phyloP scores from a whole-genome alignment of 768 basidiomycete genomes.

The Hirschioporus abietinus region DNA sequence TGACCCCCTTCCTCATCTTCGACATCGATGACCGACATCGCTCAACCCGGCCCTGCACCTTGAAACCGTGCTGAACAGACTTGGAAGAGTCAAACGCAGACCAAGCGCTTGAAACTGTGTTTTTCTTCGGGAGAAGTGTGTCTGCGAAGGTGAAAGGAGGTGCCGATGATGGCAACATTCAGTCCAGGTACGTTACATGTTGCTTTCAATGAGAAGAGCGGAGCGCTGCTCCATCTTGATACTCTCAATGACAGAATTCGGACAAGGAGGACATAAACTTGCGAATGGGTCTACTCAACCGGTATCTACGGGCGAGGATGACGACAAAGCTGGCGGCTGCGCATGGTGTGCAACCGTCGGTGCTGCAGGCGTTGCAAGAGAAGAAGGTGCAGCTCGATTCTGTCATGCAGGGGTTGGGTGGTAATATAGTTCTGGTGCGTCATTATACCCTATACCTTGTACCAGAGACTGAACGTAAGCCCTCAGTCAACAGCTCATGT shows the following conservation, averaged over 20 bases:
- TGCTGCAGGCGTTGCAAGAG: slow-evolving; percentile 61
- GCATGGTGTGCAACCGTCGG: slow-evolving; percentile 75
- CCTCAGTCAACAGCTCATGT: slow-evolving; percentile 14
- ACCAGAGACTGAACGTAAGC: background rate
- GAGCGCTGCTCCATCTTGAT: slow-evolving; percentile 69
- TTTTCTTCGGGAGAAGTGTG: slow-evolving; percentile 51
- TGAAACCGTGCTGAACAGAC: slow-evolving; percentile 68
- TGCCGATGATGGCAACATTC: slow-evolving; percentile 51
- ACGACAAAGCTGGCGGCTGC: slow-evolving; percentile 73
- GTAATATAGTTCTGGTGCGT: slow-evolving; percentile 54
- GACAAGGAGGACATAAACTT: slow-evolving; percentile 69
- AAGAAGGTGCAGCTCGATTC: slow-evolving; percentile 73
- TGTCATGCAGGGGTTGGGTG: slow-evolving; percentile 76
- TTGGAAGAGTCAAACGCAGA: slow-evolving; percentile 67
- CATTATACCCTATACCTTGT: background rate
- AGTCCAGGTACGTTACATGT: slow-evolving; percentile 49
- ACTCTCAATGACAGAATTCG: slow-evolving; percentile 60
- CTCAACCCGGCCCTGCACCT: slow-evolving; percentile 72
- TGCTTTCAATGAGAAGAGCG: slow-evolving; percentile 60
- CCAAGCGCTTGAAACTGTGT: slow-evolving; percentile 58
- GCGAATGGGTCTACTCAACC: slow-evolving; percentile 66
- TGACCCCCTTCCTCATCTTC: slow-evolving; percentile 53
- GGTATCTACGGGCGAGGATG: slow-evolving; percentile 67
- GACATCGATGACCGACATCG: slow-evolving; percentile 57
- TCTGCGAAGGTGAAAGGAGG: slow-evolving; percentile 42